Evolutionary conservation across 805 yeast genomes (phyloP).

Genomic region (Candida boleticola): DNA sequence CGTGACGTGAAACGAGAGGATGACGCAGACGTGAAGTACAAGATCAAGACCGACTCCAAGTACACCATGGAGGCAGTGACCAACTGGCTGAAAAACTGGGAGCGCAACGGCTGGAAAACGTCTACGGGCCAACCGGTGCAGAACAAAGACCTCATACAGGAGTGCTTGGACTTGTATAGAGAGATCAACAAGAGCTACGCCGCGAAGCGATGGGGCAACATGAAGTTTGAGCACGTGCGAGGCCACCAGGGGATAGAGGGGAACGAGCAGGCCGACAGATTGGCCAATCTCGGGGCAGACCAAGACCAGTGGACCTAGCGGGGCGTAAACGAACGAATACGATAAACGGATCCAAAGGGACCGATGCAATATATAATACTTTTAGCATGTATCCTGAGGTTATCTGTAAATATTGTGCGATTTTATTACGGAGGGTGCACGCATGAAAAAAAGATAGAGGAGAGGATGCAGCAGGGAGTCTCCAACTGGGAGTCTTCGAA

Average conservation of each 20-base stretch:
- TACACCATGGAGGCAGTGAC: constrained; percentile 58
- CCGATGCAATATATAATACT: no score
- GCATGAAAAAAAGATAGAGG: no score
- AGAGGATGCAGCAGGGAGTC: no score
- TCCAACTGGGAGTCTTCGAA: no score
- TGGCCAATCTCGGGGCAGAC: constrained; percentile 69
- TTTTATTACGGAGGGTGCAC: no score
- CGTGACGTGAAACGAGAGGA: constrained; percentile 34
- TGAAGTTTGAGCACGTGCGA: constrained; percentile 58
- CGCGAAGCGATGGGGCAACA: constrained; percentile 29
- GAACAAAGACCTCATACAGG: constrained; percentile 51
- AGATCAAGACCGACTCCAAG: constrained; percentile 67
- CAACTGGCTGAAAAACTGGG: constrained; percentile 60
- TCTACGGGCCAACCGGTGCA: constrained; percentile 44
- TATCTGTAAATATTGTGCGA: no score
- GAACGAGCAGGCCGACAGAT: constrained; percentile 70
- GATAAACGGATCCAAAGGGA: no score
- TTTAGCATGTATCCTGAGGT: no score
- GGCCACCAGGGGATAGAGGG: constrained; percentile 75
- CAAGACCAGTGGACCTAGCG: no score
- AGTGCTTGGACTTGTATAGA: constrained; percentile 20
- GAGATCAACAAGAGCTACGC: constrained; percentile 37
- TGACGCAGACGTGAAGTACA: constrained; percentile 25
- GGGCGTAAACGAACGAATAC: no score
- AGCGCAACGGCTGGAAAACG: constrained; percentile 50